Base-by-base conservation (phyloP, 495 filamentous ascomycete species). In the Daldinia decipiens region DNA sequence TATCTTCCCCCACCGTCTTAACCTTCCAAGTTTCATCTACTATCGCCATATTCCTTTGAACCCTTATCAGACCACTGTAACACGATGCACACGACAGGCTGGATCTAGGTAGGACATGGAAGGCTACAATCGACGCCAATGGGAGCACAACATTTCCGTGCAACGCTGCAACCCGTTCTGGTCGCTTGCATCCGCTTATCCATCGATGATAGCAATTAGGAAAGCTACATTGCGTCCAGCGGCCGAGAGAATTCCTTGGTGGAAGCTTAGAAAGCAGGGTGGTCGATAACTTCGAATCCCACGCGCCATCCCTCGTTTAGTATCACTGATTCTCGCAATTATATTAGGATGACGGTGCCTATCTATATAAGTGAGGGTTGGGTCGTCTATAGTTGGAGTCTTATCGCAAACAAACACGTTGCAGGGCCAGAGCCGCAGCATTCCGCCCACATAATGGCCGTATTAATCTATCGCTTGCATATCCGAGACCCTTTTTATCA, bases 31-130 rank as follows among this genome's bases (percentile, higher is more conserved):
- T 11, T 58, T 45, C 24, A 61, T 4, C 13, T 63, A 32, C 32
- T 26, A 32, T 27, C 54, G 17, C 26, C 1, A 38, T 52, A 15
- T 26, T 29, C 31, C 21, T 51, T 26, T 62, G 53, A 40, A 40
- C 17, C 19, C 40, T 65, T 62, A 39, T 58, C 19, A 40, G 60
- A 50, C 40, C 55, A 59, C 40, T 55, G 69, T 67, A 43, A 50
- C 47, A 72, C 64, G 59, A 38, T 26, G 55, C 50, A 64, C 60
- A 68, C 60, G 63, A 68, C 61, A 62, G 39, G 52, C 70, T 51
- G 61, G 65, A 68, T 68, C 70, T 73, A 53, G 40, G 70, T 73
- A 69, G 62, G 39, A 65, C 65, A 57, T 57, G 47, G 27, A 54
- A 43, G 8, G 34, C 56, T 50, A 21, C 55, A 52, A 62, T 67